Percentiles rank a stretch among this genome's conserved stretches.
Evolutionary conservation across 2,329 filamentous ascomycete genomes (phyloP).

Genomic region (Zasmidium angulare): DNA sequence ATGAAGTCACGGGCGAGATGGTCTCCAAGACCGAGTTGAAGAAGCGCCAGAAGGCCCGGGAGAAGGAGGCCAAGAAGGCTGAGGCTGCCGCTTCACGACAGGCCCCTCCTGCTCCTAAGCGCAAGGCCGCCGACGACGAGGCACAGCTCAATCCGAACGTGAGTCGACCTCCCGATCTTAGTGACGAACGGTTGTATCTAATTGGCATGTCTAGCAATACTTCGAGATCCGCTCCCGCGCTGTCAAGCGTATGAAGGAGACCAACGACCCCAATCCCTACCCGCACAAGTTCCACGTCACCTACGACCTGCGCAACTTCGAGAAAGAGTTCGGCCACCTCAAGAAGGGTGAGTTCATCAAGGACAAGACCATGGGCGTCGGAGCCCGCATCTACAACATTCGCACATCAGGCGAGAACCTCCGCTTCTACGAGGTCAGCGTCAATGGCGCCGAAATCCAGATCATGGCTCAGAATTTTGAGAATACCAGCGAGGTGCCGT

Average conservation of each 20-base stretch:
- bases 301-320: slow-evolving; percentile 78
- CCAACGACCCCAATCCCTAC: slow-evolving; percentile 77
- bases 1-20: slow-evolving; percentile 89
- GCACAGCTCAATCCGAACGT: slow-evolving; percentile 73
- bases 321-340: slow-evolving; percentile 73
- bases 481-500: slow-evolving; percentile 65
- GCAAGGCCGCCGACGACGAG: slow-evolving; percentile 68
- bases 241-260: slow-evolving; percentile 73
- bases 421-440: slow-evolving; percentile 84
- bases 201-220: slow-evolving; percentile 64
- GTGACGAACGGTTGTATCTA: slow-evolving; percentile 9
- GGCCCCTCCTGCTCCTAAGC: slow-evolving; percentile 58
- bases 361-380: slow-evolving; percentile 73
- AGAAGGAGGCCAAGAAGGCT: slow-evolving; percentile 84
- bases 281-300: slow-evolving; percentile 91
- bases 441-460: slow-evolving; percentile 76
- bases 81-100: slow-evolving; percentile 71
- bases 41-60: slow-evolving; percentile 89
- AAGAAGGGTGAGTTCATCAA: slow-evolving; percentile 84
- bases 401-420: slow-evolving; percentile 80
- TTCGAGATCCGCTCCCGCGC: slow-evolving; percentile 90
- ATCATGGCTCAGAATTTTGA: slow-evolving; percentile 89
- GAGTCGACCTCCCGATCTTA: slow-evolving; percentile 33
- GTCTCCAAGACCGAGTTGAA: slow-evolving; percentile 67
- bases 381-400: slow-evolving; percentile 86